Conservation (phyloP, 345 rosid species). For the Cardamine chenopodiifolia region DNA sequence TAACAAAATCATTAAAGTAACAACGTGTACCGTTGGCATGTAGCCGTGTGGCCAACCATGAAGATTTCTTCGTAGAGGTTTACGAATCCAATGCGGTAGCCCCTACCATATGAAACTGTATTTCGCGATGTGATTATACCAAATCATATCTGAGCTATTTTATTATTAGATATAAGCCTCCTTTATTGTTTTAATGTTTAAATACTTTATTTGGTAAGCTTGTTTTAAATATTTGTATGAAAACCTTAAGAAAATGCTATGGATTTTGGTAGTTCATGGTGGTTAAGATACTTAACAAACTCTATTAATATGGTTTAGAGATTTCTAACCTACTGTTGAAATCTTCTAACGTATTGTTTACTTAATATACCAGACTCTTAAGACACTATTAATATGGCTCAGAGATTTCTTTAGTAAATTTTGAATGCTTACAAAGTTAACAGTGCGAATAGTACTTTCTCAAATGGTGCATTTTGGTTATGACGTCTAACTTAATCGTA, state of each 20-base stretch:
- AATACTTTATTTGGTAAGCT: not conserved
- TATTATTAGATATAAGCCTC: not conserved
- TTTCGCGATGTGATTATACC: constrained; percentile 24
- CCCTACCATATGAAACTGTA: constrained; percentile 23
- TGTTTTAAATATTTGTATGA: not conserved
- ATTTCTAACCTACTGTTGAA: not conserved
- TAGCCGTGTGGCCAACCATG: not conserved
- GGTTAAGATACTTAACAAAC: not conserved
- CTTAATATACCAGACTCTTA: not conserved
- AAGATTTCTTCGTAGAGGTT: constrained; percentile 6
- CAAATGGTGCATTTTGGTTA: not conserved
- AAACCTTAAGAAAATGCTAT: not conserved
- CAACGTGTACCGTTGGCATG: constrained; percentile 13
- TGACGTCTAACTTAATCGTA: not conserved
- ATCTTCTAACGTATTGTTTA: not conserved
- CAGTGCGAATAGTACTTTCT: not conserved
- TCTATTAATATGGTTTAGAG: not conserved
- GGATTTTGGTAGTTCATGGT: not conserved
- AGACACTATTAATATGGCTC: not conserved
- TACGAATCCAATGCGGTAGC: constrained; percentile 36
- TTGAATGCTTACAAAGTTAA: not conserved
- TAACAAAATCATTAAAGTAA: not conserved
- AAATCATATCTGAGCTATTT: constrained; percentile 10
- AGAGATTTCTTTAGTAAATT: not conserved
- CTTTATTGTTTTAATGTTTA: not conserved